Conservation (phyloP, 176 grass and related monocot genomes). For the Cenchrus fungigraminus region DNA sequence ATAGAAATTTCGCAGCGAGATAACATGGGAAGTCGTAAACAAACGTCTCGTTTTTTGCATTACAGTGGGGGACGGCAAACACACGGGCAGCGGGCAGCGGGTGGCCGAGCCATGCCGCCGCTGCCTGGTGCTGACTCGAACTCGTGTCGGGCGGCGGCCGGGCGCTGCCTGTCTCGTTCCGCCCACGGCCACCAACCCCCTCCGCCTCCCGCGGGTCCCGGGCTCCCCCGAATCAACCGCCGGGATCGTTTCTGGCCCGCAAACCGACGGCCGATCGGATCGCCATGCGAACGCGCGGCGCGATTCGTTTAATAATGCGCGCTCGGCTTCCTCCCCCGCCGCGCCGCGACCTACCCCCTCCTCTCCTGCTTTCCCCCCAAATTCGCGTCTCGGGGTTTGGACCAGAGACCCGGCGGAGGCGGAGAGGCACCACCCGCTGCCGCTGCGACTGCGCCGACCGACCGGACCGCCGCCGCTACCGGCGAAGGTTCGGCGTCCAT, state of each 20-base stretch:
- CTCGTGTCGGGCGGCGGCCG: slow-evolving; percentile 21
- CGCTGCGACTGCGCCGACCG: background rate
- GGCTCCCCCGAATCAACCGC: background rate
- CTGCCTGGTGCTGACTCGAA: slow-evolving; percentile 31
- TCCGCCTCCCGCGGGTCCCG: background rate
- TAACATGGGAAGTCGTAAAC: slow-evolving; percentile 10
- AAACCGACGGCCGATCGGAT: slow-evolving; percentile 44
- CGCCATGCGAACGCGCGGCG: background rate
- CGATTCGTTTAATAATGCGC: slow-evolving; percentile 27
- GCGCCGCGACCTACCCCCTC: background rate
- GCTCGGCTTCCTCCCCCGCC: background rate
- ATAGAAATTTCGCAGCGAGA: background rate
- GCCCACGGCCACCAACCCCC: slow-evolving; percentile 20
- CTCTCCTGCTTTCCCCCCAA: background rate
- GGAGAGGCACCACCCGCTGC: background rate
- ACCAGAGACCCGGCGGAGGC: slow-evolving; percentile 28
- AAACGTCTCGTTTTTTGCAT: background rate
- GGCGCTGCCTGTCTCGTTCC: slow-evolving; percentile 13
- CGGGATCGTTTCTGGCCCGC: slow-evolving; percentile 15
- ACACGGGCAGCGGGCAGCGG: slow-evolving; percentile 1
- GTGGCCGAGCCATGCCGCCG: slow-evolving; percentile 17
- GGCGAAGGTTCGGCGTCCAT: background rate
- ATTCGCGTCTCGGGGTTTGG: slow-evolving; percentile 23
- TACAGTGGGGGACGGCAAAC: background rate
- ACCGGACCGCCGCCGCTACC: slow-evolving; percentile 16